Base-by-base conservation (phyloP, 78 protist species). In the Cavenderia fasciculata region DNA sequence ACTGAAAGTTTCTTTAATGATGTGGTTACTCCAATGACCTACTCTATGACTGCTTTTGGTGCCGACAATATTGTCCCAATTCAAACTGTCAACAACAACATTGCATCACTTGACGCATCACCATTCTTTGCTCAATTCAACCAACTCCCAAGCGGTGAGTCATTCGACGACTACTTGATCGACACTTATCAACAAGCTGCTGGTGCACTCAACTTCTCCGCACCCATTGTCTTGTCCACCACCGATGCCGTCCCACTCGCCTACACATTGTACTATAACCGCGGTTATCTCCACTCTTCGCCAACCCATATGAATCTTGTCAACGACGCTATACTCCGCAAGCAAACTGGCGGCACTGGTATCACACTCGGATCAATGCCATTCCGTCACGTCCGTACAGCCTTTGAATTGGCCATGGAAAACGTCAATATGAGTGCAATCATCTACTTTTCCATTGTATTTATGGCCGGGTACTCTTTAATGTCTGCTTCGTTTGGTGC, bases 241-340 rank as follows among this genome's bases (percentile, higher is more conserved):
- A 25, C 27, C 14, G 49, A 49, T 27, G 11, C 18, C 2, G 6
- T 31, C 4, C 1, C 4, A 2, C n/a, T 72, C 10, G 10, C 27
- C 10, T 59, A 59, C 10, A 57, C 23, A n/a, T 33, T 31, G 4
- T 59, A n/a, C 36, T 75, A 29, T 33, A 75, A 75, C 27, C 38
- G 12, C 19, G 59, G 43, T 21, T 75, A 57, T 33, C 14, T 75
- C 4, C 86, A 75, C 43, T 21, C 72, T 19, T 12, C 59, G 10
- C 86, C 86, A 43, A 75, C 54, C 19, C 29, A 75, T 61, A 61
- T 75, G 0, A 75, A 75, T 75, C 38, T 75, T 25, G 46, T 75
- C 2, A 4, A 27, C 6, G 38, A 44, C 43, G 40, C 43, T 6
- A 0, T 75, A 0, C 11, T 40, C 2, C 12, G 10, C 11, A 19